Percentiles rank a stretch among this genome's conserved stretches.
phyloP scores from a whole-genome alignment of 257 asterid genomes.

The Datura wrightii region DNA sequence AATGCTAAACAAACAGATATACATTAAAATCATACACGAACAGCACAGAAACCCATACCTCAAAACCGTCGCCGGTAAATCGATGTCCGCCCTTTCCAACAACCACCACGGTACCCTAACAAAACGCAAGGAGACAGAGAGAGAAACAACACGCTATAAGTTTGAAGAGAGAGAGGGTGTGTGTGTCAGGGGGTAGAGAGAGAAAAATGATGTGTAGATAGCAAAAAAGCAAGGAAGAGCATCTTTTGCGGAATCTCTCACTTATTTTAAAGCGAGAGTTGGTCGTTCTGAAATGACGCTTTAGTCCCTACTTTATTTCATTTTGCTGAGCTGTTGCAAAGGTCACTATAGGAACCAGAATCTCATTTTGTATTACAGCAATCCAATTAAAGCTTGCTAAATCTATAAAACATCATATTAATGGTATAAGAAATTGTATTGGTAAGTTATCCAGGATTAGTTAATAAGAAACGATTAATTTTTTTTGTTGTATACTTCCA shows the following conservation, averaged over 20 bases:
- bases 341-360: not conserved
- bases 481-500: no score
- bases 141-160: not conserved
- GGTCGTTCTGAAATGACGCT: not conserved
- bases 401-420: no score
- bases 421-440: no score
- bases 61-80: not conserved
- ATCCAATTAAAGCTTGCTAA: no score
- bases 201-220: constrained; percentile 14
- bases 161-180: not conserved
- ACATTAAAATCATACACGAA: not conserved
- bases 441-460: no score
- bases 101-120: not conserved
- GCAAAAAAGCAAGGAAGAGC: not conserved
- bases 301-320: not conserved
- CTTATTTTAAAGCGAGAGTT: not conserved
- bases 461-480: no score
- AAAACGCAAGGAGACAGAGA: not conserved
- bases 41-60: not conserved
- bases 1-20: not conserved
- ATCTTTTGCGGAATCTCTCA: not conserved
- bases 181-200: not conserved
- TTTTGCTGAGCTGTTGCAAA: not conserved
- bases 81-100: not conserved
- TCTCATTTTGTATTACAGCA: not conserved